These are phyloP conservation scores for Trichomonas vaginalis DNA, from an alignment of 208 protist species.

Conservation along the genomic window DNA sequence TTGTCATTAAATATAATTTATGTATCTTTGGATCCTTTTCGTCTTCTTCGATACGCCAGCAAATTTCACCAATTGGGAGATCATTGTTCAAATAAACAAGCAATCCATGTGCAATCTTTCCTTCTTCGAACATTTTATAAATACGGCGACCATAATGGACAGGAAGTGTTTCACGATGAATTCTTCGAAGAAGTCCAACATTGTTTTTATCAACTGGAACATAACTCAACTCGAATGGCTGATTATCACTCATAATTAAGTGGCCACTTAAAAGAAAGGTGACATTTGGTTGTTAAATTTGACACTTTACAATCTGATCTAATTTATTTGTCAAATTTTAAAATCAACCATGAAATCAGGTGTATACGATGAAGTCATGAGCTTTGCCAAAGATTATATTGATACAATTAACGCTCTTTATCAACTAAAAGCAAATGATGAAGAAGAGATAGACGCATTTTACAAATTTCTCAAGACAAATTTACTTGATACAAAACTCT, in stretches of 20 bases:
- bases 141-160: neutral
- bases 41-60: neutral
- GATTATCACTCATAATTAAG: neutral
- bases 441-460: too few relatives aligned
- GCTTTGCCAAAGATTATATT: too few relatives aligned
- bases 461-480: too few relatives aligned
- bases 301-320: too few relatives aligned
- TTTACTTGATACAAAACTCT: too few relatives aligned
- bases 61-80: neutral
- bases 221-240: neutral
- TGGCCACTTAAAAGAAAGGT: too few relatives aligned
- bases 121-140: neutral
- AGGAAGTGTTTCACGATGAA: neutral
- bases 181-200: neutral
- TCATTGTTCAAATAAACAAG: neutral
- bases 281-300: too few relatives aligned
- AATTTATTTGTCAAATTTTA: too few relatives aligned
- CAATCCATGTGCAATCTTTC: neutral
- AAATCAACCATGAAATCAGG: too few relatives aligned
- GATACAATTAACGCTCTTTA: too few relatives aligned
- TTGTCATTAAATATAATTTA: neutral
- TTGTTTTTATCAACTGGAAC: neutral
- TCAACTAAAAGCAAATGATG: too few relatives aligned
- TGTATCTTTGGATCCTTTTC: neutral
- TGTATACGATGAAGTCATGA: too few relatives aligned